Evolutionary conservation across 2,329 filamentous ascomycete genomes (phyloP).

Genomic region (Scolecobasidium constrictum): DNA sequence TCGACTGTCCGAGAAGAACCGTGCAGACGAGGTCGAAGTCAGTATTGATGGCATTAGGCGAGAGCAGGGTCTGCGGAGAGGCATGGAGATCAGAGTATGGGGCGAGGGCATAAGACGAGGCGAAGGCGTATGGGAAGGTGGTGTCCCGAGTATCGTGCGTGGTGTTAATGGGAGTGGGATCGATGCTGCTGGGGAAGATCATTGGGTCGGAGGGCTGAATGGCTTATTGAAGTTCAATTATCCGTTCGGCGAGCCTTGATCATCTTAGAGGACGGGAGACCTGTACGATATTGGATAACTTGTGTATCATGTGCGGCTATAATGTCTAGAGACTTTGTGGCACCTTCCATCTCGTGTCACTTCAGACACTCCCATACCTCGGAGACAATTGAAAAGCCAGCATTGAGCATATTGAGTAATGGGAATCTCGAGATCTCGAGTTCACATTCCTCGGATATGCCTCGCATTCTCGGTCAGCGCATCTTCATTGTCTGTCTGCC

Average conservation of each 20-base stretch:
- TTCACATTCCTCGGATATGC: too few species aligned
- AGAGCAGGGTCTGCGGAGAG: constrained; percentile 30
- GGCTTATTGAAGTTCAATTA: constrained; percentile 94
- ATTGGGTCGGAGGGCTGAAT: constrained; percentile 93
- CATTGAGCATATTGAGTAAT: too few species aligned
- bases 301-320: too few species aligned
- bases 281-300: too few species aligned
- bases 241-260: constrained; percentile 58
- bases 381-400: too few species aligned
- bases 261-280: too few species aligned
- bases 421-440: too few species aligned
- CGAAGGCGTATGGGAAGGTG: constrained; percentile 52
- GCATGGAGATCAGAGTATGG: constrained; percentile 71
- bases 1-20: constrained; percentile 56
- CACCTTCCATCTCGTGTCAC: too few species aligned
- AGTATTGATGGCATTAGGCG: constrained; percentile 37
- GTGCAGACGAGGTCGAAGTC: constrained; percentile 38
- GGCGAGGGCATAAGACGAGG: constrained; percentile 60
- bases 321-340: too few species aligned
- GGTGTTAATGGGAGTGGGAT: constrained; percentile 25
- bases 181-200: constrained; percentile 57
- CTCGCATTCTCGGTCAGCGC: too few species aligned
- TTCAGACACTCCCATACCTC: too few species aligned
- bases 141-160: constrained; percentile 85
- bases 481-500: too few species aligned